Conservation (phyloP, 805 yeast genomes). For the Metschnikowia chrysomelidarum region DNA sequence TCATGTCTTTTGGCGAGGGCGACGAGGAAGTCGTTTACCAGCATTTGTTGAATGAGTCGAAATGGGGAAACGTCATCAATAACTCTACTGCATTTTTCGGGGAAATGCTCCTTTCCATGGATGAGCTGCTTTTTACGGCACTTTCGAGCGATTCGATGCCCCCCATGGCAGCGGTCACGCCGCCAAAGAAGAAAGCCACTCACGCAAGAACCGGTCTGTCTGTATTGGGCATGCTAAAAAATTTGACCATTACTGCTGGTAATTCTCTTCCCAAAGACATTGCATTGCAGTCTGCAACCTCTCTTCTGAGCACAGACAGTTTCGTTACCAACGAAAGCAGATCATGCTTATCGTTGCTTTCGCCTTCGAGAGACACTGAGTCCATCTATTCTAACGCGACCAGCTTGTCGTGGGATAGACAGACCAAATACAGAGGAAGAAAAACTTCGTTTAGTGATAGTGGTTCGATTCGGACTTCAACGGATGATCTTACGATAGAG, state of each 20-base stretch:
- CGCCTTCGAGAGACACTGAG: slow-evolving; percentile 20
- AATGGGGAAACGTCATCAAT: slow-evolving; percentile 42
- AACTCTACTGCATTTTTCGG: slow-evolving; percentile 40
- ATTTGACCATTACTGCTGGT: slow-evolving; percentile 21
- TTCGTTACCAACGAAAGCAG: slow-evolving; percentile 13
- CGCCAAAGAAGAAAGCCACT: slow-evolving; percentile 3
- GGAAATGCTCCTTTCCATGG: slow-evolving; percentile 35
- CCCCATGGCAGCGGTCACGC: slow-evolving; percentile 5
- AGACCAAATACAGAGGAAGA: slow-evolving; percentile 5
- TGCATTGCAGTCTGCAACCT: slow-evolving; percentile 11
- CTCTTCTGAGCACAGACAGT: slow-evolving; percentile 9
- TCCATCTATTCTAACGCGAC: slow-evolving; percentile 31
- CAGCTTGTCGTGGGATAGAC: slow-evolving; percentile 16
- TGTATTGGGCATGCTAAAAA: slow-evolving; percentile 31
- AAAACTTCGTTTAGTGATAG: slow-evolving; percentile 12
- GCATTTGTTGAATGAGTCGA: slow-evolving; percentile 41
- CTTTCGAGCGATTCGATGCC: slow-evolving; percentile 1
- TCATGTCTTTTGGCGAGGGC: slow-evolving; percentile 29
- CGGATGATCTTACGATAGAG: slow-evolving; percentile 22
- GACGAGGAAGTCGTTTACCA: slow-evolving; percentile 45
- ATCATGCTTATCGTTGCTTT: slow-evolving; percentile 24
- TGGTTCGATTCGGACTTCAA: slow-evolving; percentile 9
- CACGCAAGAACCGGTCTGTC: slow-evolving; percentile 19
- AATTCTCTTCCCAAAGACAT: slow-evolving; percentile 14
- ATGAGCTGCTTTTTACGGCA: slow-evolving; percentile 27